Base-by-base conservation (phyloP, 768 basidiomycete species). In the Neoboletus brunneissimus region DNA sequence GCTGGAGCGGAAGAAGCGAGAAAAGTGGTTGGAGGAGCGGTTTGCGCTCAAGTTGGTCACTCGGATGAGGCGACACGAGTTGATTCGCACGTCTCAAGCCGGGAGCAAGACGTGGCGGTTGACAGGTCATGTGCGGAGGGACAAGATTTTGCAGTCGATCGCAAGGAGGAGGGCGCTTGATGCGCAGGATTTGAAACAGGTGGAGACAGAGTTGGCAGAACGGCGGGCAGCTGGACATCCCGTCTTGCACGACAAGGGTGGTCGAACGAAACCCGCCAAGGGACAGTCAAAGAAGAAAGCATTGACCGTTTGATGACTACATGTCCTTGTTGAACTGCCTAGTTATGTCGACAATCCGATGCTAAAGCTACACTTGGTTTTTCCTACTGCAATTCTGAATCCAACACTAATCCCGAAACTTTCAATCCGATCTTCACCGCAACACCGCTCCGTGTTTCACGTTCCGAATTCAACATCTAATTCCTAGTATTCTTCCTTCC, bases 11-110 rank as follows among this genome's bases (percentile, higher is more conserved):
- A 70, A 74, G 63, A 74, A 77, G 60, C 77, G 86, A 25, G 77
- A 85, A 72, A 75, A 81, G 43, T 84, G 79, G 79, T 64, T 93
- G 44, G 84, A 91, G 65, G 74, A 82, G 16, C 76, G 80, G 55
- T 90, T 90, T 70, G 73, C 65, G 13, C 56, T 71, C 37, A 59
- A 65, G 42, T 71, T 65, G 69, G 83, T 61, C 69, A 77, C 63
- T 49, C 73, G 55, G 38, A 64, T 62, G 59, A 71, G 61, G 54
- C 74, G 65, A 35, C 65, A 58, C 38, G 72, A 75, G 42, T 55
- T 76, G 48, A 56, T 77, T 46, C 69, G 72, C 53, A 52, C 70
- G 62, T 72, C 72, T 47, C 73, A 72, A 66, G 71, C 70, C 48
- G 73, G 63, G 20, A 70, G 72, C 59, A 69, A 68, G 44, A 65